Evolutionary conservation across 768 basidiomycete species (phyloP).

Genomic region (Ramaria rubella): DNA sequence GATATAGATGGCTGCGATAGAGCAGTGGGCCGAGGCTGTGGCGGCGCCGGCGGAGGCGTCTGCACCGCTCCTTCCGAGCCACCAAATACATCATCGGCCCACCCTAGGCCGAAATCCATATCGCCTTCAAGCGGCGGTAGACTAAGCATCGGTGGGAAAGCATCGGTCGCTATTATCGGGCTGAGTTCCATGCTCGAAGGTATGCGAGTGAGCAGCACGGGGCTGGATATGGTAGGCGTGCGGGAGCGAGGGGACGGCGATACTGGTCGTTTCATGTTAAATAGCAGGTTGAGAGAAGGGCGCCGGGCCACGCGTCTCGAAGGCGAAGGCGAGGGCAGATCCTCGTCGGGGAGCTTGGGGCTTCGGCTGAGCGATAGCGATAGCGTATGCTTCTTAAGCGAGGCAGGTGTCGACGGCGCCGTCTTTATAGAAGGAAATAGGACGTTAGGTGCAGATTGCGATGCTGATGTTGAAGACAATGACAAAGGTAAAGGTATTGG

Average conservation of each 20-base stretch:
- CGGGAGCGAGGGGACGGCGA: conserved; percentile 13
- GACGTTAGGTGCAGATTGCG: conserved; percentile 3
- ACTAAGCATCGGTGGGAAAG: conserved; percentile 9
- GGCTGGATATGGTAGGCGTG: conserved; percentile 11
- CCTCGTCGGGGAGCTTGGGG: conserved; percentile 9
- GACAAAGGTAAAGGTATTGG: neutral
- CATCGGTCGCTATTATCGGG: neutral
- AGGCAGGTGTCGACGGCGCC: conserved; percentile 6
- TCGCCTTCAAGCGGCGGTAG: conserved; percentile 1
- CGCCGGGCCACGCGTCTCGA: conserved; percentile 8
- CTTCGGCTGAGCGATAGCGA: conserved; percentile 7
- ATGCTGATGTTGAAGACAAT: neutral
- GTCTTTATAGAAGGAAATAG: conserved; percentile 4
- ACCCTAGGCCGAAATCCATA: conserved; percentile 5
- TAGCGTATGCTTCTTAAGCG: conserved; percentile 11
- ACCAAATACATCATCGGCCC: conserved; percentile 11
- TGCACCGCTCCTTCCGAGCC: neutral
- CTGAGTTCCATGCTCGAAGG: neutral
- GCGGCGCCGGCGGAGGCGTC: conserved; percentile 3
- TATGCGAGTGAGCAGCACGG: neutral
- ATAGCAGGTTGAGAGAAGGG: conserved; percentile 1
- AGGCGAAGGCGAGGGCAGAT: neutral
- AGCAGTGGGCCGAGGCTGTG: conserved; percentile 7
- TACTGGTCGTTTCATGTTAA: conserved; percentile 3
- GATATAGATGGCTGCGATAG: neutral